phyloP scores from a whole-genome alignment of 306 rosid genomes.

The Arachis stenosperma region DNA sequence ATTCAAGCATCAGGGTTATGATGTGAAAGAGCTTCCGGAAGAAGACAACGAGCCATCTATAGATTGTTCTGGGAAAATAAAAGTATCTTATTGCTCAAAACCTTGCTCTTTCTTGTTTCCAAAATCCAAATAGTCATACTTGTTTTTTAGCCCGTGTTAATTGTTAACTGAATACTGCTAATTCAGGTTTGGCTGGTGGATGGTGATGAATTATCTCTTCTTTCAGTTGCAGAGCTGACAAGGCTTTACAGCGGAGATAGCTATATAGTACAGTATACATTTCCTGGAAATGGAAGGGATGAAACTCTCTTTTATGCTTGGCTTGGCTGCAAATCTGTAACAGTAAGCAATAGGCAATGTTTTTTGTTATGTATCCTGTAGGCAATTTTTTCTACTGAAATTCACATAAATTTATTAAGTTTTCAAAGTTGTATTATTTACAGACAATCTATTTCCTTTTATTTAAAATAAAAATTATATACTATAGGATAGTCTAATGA shows the following conservation, averaged over 20 bases:
- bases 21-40: conserved; percentile 90
- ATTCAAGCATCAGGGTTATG: conserved; percentile 97
- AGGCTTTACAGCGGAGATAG: conserved; percentile 86
- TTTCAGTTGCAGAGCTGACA: conserved; percentile 61
- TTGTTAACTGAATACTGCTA: conserved; percentile 29
- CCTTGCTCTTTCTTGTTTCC: background rate
- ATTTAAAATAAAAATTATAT: background rate
- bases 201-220: conserved; percentile 61
- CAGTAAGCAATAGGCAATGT: conserved; percentile 57
- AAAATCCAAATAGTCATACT: background rate
- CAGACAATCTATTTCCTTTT: background rate
- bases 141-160: conserved; percentile 37
- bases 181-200: conserved; percentile 91
- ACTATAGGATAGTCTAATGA: background rate
- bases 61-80: conserved; percentile 70
- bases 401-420: conserved; percentile 6
- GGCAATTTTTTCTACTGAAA: conserved; percentile 25
- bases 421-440: background rate
- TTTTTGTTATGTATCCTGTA: background rate
- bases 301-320: conserved; percentile 80
- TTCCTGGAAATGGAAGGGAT: conserved; percentile 72
- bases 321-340: conserved; percentile 68
- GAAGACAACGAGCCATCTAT: conserved; percentile 66
- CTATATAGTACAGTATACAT: conserved; percentile 77
- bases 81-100: conserved; percentile 55